These are phyloP conservation scores for Phragmites australis DNA, from an alignment of 176 grass and related monocot species.

Conservation along the genomic window DNA sequence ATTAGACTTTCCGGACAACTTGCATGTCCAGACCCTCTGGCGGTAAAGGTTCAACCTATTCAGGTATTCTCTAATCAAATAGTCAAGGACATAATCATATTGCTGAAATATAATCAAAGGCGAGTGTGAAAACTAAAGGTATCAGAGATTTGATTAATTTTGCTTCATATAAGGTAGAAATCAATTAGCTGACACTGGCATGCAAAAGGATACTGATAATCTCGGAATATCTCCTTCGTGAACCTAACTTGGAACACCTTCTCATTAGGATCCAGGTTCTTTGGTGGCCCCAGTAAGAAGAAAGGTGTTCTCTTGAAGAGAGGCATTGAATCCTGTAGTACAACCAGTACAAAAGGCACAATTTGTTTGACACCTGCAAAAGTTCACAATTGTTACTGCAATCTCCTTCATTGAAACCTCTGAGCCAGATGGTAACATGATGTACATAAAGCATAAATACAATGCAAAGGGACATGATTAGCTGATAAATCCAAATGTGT, in stretches of 20 bases:
- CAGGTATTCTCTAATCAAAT: constrained; percentile 69
- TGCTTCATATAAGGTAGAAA: constrained; percentile 13
- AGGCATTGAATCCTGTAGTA: constrained; percentile 57
- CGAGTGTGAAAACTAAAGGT: neutral
- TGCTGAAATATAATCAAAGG: constrained; percentile 31
- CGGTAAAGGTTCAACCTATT: constrained; percentile 81
- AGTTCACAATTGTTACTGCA: constrained; percentile 1
- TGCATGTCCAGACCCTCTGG: constrained; percentile 78
- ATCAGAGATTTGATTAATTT: constrained; percentile 20
- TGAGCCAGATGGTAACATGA: neutral
- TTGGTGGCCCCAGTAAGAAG: constrained; percentile 53
- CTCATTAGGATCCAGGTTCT: constrained; percentile 71
- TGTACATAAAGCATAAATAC: constrained; percentile 14
- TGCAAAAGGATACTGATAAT: constrained; percentile 87
- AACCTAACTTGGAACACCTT: constrained; percentile 73
- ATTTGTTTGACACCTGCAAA: constrained; percentile 26
- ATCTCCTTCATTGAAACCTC: constrained; percentile 24
- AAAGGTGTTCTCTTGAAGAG: constrained; percentile 75
- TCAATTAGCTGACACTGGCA: constrained; percentile 21
- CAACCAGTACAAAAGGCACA: constrained; percentile 16
- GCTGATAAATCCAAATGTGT: neutral
- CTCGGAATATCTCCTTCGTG: constrained; percentile 84
- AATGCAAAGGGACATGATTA: neutral
- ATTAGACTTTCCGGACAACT: constrained; percentile 77
- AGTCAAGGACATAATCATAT: constrained; percentile 56